Evolutionary conservation across 495 filamentous ascomycete genomes (phyloP), one percentile per base, ranked within the genome.

Genomic region (Daldinia decipiens): DNA sequence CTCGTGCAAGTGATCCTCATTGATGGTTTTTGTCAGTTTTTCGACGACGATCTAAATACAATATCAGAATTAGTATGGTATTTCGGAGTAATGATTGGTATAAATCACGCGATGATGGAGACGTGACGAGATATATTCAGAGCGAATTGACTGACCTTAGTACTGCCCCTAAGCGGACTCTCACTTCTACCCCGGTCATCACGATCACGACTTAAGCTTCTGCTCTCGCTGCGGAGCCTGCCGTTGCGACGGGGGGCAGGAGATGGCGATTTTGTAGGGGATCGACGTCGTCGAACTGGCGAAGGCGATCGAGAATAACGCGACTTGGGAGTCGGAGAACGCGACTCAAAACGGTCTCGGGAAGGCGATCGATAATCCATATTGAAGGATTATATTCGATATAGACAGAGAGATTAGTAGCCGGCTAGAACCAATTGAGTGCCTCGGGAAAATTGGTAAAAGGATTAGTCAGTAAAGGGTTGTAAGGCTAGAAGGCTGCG

Each of bases 1-100:
- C 73, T 99, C 95, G 40, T 87, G 86, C 7, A 99, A 84, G 76
- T 98, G 95, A 27, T 84, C 86, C 71, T 93, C 93, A 57, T 91
- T 94, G 70, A 99, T 89, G 77, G 98, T 99, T 76, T 97, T 97
- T 4, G 95, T 96, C 72, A 99, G 85, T 76, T 95, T 96, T 81
- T 99, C 96, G 34, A 98, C 90, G 15, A 98, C 93, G 66, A 99
- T 94, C 93, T 98, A 4, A 21, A 36, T 34, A 43, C 38, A 57
- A 12, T 53, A 59, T 27, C 26, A 26, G 40, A 34, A 63, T 77
- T 60, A 77, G 73, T 34, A 59, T 45, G 13, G 17, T 21, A 0
- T 7, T 24, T 47, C 9, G 11, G 19, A 12, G 19, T 24, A 47
- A 47, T 19, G 17, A 21, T 47, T 11, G 9, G 9, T 21, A 12